These are phyloP conservation scores for Penicillium manginii DNA, from an alignment of 495 filamentous ascomycete genomes.

Conservation along the genomic window DNA sequence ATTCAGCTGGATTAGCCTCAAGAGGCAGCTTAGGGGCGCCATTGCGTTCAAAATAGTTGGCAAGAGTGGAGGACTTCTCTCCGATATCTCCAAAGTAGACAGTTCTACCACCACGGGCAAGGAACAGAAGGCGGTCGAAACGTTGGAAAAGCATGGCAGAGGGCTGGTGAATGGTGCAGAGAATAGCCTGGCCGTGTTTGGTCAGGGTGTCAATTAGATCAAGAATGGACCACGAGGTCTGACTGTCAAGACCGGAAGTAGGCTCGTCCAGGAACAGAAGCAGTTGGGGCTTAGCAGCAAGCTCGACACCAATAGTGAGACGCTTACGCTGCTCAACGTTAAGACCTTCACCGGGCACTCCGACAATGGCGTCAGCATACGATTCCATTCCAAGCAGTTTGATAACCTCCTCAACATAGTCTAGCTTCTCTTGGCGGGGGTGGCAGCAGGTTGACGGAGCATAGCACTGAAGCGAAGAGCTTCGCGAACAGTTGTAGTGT, in stretches of 20 bases:
- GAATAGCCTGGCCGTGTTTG: slow-evolving; percentile 85
- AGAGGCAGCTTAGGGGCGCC: slow-evolving; percentile 69
- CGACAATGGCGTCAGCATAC: slow-evolving; percentile 48
- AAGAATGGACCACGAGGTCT: slow-evolving; percentile 90
- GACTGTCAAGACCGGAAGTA: slow-evolving; percentile 84
- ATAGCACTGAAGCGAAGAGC: slow-evolving; percentile 84
- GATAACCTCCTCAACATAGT: slow-evolving; percentile 91
- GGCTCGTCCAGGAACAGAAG: slow-evolving; percentile 65
- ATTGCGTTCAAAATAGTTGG: slow-evolving; percentile 80
- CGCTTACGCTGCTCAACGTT: slow-evolving; percentile 92
- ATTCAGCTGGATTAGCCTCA: slow-evolving; percentile 89
- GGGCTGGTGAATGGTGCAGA: slow-evolving; percentile 96
- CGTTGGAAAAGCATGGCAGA: slow-evolving; percentile 93
- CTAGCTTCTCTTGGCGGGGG: slow-evolving; percentile 76
- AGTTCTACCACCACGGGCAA: slow-evolving; percentile 78
- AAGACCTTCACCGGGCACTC: slow-evolving; percentile 60
- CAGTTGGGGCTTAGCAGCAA: slow-evolving; percentile 80
- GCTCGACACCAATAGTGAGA: slow-evolving; percentile 86
- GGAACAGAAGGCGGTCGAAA: slow-evolving; percentile 87
- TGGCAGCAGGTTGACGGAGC: slow-evolving; percentile 77
- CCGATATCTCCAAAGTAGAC: slow-evolving; percentile 94
- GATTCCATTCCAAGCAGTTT: slow-evolving; percentile 85
- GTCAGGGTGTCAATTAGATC: slow-evolving; percentile 85
- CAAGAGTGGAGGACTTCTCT: slow-evolving; percentile 71
- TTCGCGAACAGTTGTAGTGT: slow-evolving; percentile 82